Conservation (phyloP, 176 grass and related monocot species). For the Hordeum vulgare region MorexV3_pseudomolecules_assembly NC_058520.1:563456002-563456501, state of each 20-base stretch:
- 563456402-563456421: too few relatives aligned
- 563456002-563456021: too few relatives aligned
- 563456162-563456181: not conserved
- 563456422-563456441: conserved; percentile 26
- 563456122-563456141: not conserved
- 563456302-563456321: not conserved
- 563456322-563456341: conserved; percentile 22
- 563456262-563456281: not conserved
- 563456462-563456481: not conserved
- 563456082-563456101: too few relatives aligned
- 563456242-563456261: not conserved
- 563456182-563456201: not conserved
- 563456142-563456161: not conserved
- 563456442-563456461: conserved; percentile 27
- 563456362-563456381: not conserved
- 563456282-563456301: not conserved
- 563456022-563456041: too few relatives aligned
- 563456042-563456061: too few relatives aligned
- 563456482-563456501: conserved; percentile 1
- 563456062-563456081: too few relatives aligned
- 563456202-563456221: not conserved
- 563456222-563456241: not conserved
- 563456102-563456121: too few relatives aligned
- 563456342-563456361: conserved; percentile 1
- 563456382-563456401: not conserved